Evolutionary conservation across 139 green algal species (phyloP), one percentile per base, ranked within the genome.

Genomic region (Chlamydomonas urium): DNA sequence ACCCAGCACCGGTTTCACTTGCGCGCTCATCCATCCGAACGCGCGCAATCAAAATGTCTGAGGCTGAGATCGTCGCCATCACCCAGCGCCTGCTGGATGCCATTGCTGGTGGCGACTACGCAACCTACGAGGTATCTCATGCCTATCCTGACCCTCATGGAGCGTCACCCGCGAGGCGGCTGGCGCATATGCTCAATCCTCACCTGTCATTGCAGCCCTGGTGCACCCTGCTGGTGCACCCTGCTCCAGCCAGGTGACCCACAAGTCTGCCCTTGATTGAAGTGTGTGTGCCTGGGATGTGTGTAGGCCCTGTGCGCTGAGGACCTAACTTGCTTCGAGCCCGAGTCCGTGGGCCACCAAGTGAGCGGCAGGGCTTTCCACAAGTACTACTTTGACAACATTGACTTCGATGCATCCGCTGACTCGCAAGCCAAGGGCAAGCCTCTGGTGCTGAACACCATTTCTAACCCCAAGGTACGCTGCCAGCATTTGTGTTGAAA

Each of bases 341-440:
- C 63, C 6, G 63, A 70, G 31, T 32, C 63, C 4, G 21, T 57
- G 10, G 63, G 63, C 6, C 63, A 70, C 35, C 63, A 58, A 57
- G 63, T 57, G 14, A n/a, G n/a, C n/a, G n/a, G 33, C 60, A 67
- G 60, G 60, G 8, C 60, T 67, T 67, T 67, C 60, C 60, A 67
- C 60, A 67, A 67, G 33, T 67, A 47, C 42, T 67, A 67, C 60
- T 67, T 67, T 42, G 60, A 67, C 42, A 42, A 67, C 10, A 63
- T 63, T 36, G 53, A 63, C 29, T 50, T 62, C 60, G 29, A 42
- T 38, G 32, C 32, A n/a, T 42, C 60, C 21, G 60, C 60, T 42
- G 60, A 42, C 14, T 14, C 60, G 10, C 33, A 47, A 45, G 60
- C 60, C 10, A 45, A 23, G 17, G 60, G 60, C n/a, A 42, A 67